phyloP scores from a whole-genome alignment of 441 rosid genomes.

The Pelargonium myrrhifolium region DNA sequence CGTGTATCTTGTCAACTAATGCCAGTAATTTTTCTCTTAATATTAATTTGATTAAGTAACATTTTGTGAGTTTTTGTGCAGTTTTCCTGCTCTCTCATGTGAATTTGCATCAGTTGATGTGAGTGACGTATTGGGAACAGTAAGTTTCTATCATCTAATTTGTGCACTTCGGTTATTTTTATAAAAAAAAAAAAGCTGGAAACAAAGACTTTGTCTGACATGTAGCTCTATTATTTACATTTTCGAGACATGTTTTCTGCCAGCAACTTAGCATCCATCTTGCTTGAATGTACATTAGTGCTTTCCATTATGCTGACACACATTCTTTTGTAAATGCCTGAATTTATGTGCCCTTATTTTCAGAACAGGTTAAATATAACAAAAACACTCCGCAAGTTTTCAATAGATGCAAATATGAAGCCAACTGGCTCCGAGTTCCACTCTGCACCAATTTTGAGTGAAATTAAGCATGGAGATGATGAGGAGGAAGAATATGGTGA shows the following conservation, averaged over 20 bases:
- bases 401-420: constrained; percentile 75
- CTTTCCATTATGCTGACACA: background rate
- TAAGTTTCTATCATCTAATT: constrained; percentile 42
- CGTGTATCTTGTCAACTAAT: no score
- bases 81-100: constrained; percentile 96
- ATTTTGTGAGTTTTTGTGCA: constrained; percentile 28
- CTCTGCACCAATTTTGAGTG: constrained; percentile 46
- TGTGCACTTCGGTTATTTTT: constrained; percentile 7
- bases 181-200: background rate
- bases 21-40: no score
- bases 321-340: constrained; percentile 13
- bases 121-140: constrained; percentile 95
- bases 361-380: constrained; percentile 99
- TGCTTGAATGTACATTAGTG: background rate
- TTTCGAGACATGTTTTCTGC: no score
- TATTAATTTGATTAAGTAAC: constrained; percentile 6
- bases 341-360: constrained; percentile 29
- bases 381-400: constrained; percentile 83
- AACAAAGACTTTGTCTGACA: background rate
- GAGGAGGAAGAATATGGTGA: constrained; percentile 55
- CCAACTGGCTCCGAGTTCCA: constrained; percentile 80
- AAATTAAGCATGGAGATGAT: constrained; percentile 87
- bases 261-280: background rate
- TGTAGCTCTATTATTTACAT: background rate
- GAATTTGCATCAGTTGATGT: constrained; percentile 96